These are phyloP conservation scores for Annulohypoxylon nitens DNA, from an alignment of 495 filamentous ascomycete genomes.

Conservation along the genomic window DNA sequence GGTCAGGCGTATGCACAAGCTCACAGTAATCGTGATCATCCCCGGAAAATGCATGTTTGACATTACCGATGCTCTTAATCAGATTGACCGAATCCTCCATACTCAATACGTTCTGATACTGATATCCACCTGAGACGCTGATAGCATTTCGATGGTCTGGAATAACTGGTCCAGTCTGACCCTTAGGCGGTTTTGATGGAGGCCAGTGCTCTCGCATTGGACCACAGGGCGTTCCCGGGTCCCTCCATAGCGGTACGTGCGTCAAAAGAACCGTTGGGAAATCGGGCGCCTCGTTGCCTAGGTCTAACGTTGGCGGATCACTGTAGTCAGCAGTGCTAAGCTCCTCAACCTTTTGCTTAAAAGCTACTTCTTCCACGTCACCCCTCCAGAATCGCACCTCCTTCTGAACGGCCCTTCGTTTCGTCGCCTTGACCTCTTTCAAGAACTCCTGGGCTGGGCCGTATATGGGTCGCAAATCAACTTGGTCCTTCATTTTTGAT, in stretches of 20 bases:
- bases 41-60: constrained; percentile 87
- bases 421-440: constrained; percentile 65
- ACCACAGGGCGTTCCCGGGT: constrained; percentile 85
- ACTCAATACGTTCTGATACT: constrained; percentile 95
- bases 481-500: constrained; percentile 56
- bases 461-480: constrained; percentile 73
- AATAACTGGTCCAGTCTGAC: constrained; percentile 64
- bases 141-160: constrained; percentile 85
- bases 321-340: constrained; percentile 57
- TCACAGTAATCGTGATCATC: constrained; percentile 99
- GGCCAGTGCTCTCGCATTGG: constrained; percentile 87
- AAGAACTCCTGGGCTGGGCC: constrained; percentile 82
- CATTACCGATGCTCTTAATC: constrained; percentile 78
- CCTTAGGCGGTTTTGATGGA: constrained; percentile 71
- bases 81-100: constrained; percentile 78
- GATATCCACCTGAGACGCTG: constrained; percentile 79
- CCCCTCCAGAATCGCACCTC: constrained; percentile 67
- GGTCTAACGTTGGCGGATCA: constrained; percentile 57
- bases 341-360: constrained; percentile 67
- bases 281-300: constrained; percentile 59
- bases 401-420: constrained; percentile 66
- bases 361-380: constrained; percentile 61
- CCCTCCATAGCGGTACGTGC: constrained; percentile 90
- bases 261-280: constrained; percentile 89
- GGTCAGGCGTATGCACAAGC: constrained; percentile 75